Conservation (phyloP, 2,329 filamentous ascomycete species). For the Eutypella sp. region DNA sequence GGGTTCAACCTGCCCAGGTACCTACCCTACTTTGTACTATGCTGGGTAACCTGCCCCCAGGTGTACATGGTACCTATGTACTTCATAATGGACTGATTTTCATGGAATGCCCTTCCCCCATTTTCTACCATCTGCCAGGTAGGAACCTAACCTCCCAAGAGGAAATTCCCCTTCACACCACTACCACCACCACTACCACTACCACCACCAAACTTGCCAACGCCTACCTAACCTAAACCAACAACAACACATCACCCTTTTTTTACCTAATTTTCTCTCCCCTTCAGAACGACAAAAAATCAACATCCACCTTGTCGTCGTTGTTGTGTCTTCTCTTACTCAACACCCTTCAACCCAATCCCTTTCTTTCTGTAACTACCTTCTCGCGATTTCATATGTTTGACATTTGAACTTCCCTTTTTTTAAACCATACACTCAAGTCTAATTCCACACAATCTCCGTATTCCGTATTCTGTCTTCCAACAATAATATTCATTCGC, state of each 20-base stretch:
- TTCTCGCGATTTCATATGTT: not conserved
- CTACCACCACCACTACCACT: not conserved
- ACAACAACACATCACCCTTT: not conserved
- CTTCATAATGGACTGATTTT: not conserved
- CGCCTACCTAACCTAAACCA: no score
- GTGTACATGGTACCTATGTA: not conserved
- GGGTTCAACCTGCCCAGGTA: no score
- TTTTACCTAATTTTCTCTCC: not conserved
- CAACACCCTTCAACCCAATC: not conserved
- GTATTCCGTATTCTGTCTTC: not conserved
- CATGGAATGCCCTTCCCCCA: not conserved
- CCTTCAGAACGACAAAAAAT: not conserved
- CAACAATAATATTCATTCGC: not conserved
- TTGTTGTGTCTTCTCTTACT: not conserved
- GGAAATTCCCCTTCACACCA: not conserved
- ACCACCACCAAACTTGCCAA: no score
- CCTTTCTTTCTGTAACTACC: not conserved
- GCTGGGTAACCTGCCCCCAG: no score
- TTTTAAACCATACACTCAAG: no score
- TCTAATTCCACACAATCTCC: not conserved
- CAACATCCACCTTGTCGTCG: not conserved
- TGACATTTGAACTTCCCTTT: not conserved
- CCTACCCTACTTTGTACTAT: no score
- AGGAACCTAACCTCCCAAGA: not conserved
- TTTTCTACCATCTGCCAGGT: constrained; percentile 1